phyloP scores from a whole-genome alignment of 1,139 yeast genomes.

The Nematodospora anomalae region DNA sequence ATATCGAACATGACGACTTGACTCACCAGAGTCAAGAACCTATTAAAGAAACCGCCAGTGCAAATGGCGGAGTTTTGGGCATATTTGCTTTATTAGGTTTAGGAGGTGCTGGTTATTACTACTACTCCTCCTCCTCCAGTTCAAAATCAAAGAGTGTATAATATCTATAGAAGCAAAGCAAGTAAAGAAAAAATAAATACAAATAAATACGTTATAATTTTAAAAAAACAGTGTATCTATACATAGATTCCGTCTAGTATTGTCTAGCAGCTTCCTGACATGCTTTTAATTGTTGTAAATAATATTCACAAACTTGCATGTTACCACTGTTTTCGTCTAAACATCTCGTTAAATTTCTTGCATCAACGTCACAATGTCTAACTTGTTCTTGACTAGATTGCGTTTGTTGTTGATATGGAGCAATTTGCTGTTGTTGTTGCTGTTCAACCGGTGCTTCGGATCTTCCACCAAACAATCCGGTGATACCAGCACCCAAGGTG shows the following conservation, averaged over 20 bases:
- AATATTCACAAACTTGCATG: constrained; percentile 95
- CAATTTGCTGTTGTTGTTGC: constrained; percentile 44
- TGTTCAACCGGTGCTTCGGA: constrained; percentile 54
- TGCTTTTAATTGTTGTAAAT: constrained; percentile 94
- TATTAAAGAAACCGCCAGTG: background rate
- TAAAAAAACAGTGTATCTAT: constrained; percentile 3
- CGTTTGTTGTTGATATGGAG: constrained; percentile 36
- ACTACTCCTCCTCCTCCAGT: constrained; percentile 10
- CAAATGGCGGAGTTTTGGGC: constrained; percentile 11
- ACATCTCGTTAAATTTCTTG: constrained; percentile 93
- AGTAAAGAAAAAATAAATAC: no score
- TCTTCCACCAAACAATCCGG: constrained; percentile 86
- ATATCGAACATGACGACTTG: constrained; percentile 40
- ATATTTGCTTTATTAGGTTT: constrained; percentile 23
- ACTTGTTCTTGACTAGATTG: constrained; percentile 48
- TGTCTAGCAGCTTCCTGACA: constrained; percentile 93
- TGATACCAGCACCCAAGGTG: constrained; percentile 91
- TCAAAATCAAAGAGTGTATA: background rate
- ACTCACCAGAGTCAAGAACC: constrained; percentile 12
- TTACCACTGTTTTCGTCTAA: constrained; percentile 90
- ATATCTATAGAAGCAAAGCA: background rate
- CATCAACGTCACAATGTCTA: constrained; percentile 83
- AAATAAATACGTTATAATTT: constrained; percentile 6
- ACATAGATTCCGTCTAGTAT: constrained; percentile 42
- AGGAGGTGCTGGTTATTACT: constrained; percentile 26